Percentiles rank a stretch among this genome's conserved stretches.
These are phyloP conservation scores for Thuja plicata DNA, from an alignment of 83 land plant species.

Conservation along the genomic window DNA sequence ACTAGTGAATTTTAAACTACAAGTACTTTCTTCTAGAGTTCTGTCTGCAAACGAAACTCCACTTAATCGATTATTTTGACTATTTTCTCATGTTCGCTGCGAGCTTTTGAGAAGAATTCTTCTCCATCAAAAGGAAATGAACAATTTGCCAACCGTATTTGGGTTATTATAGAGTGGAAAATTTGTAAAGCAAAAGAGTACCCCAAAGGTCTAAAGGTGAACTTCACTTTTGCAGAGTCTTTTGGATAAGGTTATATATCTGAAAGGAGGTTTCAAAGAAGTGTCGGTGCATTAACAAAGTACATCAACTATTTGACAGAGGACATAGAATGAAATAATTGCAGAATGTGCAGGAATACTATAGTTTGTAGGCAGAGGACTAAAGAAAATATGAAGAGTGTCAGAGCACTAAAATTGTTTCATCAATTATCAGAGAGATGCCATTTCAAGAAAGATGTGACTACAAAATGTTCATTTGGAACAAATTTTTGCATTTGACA, in stretches of 20 bases:
- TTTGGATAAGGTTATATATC: constrained; percentile 58
- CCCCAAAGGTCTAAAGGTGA: constrained; percentile 63
- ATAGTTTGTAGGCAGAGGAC: no score
- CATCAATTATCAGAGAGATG: no score
- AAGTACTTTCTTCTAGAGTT: constrained; percentile 79
- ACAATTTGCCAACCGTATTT: constrained; percentile 68
- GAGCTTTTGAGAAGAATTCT: constrained; percentile 53
- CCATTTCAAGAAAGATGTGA: no score
- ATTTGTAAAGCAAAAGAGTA: constrained; percentile 78
- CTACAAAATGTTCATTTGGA: no score
- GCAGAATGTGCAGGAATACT: no score
- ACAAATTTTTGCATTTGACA: no score
- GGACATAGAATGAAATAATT: no score
- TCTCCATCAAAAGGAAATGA: constrained; percentile 44
- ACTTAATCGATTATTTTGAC: constrained; percentile 59
- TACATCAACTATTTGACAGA: no score
- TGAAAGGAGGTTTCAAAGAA: no score
- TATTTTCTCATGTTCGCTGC: constrained; percentile 56
- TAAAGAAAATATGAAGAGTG: no score
- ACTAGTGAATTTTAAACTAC: constrained; percentile 77
- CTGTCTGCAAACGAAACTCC: constrained; percentile 77
- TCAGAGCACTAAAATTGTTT: no score
- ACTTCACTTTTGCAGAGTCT: constrained; percentile 43
- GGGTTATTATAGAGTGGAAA: constrained; percentile 59
- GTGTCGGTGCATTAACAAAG: no score